These are phyloP conservation scores for Corinectria fuckeliana DNA, from an alignment of 2,329 filamentous ascomycete species.

Conservation along the genomic window DNA sequence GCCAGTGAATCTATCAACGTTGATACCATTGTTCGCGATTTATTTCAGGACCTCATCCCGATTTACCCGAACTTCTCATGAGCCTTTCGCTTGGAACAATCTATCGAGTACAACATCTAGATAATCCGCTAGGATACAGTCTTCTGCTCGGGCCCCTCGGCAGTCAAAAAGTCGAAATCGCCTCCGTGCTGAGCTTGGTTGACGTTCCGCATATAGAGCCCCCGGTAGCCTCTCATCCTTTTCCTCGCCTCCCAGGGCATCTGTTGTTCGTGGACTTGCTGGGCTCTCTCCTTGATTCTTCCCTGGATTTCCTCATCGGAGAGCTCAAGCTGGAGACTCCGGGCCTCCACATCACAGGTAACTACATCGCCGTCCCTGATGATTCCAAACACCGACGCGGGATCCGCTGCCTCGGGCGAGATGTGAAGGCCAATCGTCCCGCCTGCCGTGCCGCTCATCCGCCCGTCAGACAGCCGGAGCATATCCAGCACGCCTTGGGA, in stretches of 20 bases:
- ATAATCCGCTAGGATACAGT: background rate
- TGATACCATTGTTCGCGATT: slow-evolving; percentile 42
- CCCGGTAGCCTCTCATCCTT: slow-evolving; percentile 61
- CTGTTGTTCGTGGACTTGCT: slow-evolving; percentile 39
- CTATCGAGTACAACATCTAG: background rate
- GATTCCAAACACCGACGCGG: slow-evolving; percentile 78
- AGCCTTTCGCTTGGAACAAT: background rate
- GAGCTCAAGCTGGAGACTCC: slow-evolving; percentile 65
- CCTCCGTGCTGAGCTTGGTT: slow-evolving; percentile 65
- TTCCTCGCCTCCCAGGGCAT: slow-evolving; percentile 46
- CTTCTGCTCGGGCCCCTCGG: slow-evolving; percentile 41
- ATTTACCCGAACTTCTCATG: slow-evolving; percentile 28
- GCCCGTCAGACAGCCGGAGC: slow-evolving; percentile 83
- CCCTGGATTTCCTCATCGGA: slow-evolving; percentile 71
- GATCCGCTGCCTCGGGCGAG: slow-evolving; percentile 79
- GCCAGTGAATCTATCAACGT: slow-evolving; percentile 40
- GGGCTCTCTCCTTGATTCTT: slow-evolving; percentile 67
- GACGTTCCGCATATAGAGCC: slow-evolving; percentile 64
- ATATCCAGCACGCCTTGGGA: slow-evolving; percentile 79
- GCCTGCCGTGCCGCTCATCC: slow-evolving; percentile 86
- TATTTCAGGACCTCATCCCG: slow-evolving; percentile 48
- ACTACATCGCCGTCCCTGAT: slow-evolving; percentile 79
- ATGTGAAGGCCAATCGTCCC: slow-evolving; percentile 92
- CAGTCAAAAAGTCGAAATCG: slow-evolving; percentile 68
- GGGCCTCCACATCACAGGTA: slow-evolving; percentile 76